Conservation (phyloP, 2,329 filamentous ascomycete species). For the Scedosporium minutisporum region DNA sequence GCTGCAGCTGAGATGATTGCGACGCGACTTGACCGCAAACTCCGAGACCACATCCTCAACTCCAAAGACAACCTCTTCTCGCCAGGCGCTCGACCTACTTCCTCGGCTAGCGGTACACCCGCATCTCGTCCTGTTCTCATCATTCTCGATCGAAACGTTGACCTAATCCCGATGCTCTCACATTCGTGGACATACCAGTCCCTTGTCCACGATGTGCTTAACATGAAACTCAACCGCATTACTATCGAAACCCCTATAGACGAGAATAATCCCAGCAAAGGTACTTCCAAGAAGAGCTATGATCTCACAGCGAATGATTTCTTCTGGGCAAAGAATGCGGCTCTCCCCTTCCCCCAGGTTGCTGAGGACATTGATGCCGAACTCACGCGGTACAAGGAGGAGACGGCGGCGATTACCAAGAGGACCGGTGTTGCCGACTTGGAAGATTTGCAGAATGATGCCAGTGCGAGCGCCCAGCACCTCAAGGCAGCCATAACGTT, state of each 20-base stretch:
- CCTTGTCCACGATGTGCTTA: conserved; percentile 57
- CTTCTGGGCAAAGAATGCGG: conserved; percentile 92
- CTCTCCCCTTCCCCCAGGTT: conserved; percentile 85
- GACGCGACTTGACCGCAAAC: conserved; percentile 86
- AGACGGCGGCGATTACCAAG: conserved; percentile 85
- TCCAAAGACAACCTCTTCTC: conserved; percentile 98
- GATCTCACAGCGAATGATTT: conserved; percentile 86
- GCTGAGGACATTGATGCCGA: conserved; percentile 94
- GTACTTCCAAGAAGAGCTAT: conserved; percentile 76
- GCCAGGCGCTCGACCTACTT: conserved; percentile 43
- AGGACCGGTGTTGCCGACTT: conserved; percentile 90
- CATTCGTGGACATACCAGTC: conserved; percentile 81
- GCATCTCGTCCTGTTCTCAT: conserved; percentile 80
- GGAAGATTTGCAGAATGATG: conserved; percentile 86
- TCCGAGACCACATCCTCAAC: conserved; percentile 92
- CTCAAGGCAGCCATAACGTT: conserved; percentile 92
- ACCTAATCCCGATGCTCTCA: conserved; percentile 95
- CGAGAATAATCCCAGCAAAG: conserved; percentile 63
- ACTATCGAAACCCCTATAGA: conserved; percentile 80
- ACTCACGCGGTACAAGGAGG: conserved; percentile 88
- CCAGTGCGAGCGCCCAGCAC: conserved; percentile 81
- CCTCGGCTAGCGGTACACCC: conserved; percentile 49
- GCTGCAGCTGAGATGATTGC: conserved; percentile 91
- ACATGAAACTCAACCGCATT: conserved; percentile 72
- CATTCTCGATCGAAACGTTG: conserved; percentile 89